Conservation (phyloP, 306 rosid genomes). For the Quercus suber region DNA sequence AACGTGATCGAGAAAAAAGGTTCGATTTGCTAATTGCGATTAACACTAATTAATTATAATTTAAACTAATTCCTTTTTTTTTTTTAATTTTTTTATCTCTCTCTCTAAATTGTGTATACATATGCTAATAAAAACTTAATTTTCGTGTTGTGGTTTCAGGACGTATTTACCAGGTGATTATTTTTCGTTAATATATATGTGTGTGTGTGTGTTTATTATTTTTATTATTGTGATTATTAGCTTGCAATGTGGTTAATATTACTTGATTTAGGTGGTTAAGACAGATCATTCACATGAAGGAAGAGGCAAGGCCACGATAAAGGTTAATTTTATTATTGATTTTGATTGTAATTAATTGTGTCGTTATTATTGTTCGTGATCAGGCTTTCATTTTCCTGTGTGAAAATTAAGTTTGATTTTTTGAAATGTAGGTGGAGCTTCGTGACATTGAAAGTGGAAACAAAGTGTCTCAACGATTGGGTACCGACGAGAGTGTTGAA, state of each 20-base stretch:
- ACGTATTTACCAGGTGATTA: slow-evolving; percentile 68
- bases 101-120: not conserved
- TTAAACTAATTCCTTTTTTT: not conserved
- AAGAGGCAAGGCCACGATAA: slow-evolving; percentile 92
- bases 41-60: not conserved
- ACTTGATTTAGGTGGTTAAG: slow-evolving; percentile 61
- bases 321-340: slow-evolving; percentile 42
- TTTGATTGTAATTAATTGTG: not conserved
- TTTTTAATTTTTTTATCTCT: too few species aligned
- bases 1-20: slow-evolving; percentile 79
- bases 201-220: not conserved
- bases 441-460: slow-evolving; percentile 81
- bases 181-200: not conserved
- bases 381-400: not conserved
- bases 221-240: not conserved
- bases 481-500: slow-evolving; percentile 71
- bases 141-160: slow-evolving; percentile 46
- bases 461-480: slow-evolving; percentile 70
- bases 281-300: slow-evolving; percentile 96
- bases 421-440: slow-evolving; percentile 70
- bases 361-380: not conserved
- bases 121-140: slow-evolving; percentile 18
- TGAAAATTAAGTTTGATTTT: slow-evolving; percentile 20
- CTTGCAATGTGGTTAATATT: not conserved
- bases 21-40: slow-evolving; percentile 9